A percentile compares a stretch with the other conserved stretches of the same genome.
Evolutionary conservation across 2,329 filamentous ascomycete genomes (phyloP).

Genomic region (Monosporascus sp.): DNA sequence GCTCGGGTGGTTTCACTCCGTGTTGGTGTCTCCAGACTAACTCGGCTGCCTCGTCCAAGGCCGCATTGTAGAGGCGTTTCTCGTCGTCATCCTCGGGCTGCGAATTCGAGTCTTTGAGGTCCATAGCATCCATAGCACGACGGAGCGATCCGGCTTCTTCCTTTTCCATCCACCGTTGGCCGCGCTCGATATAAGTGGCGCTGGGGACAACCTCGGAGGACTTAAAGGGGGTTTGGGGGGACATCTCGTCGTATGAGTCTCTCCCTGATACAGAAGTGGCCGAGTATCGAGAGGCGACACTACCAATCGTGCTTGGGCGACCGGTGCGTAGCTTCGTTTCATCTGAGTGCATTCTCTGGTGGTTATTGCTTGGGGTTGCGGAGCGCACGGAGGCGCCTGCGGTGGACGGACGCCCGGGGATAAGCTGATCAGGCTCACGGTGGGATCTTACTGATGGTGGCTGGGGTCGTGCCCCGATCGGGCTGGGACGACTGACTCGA

Average conservation of each 20-base stretch:
- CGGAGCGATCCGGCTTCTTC: conserved; percentile 67
- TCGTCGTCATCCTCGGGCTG: conserved; percentile 47
- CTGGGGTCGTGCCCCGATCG: conserved; percentile 64
- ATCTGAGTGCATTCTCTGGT: conserved; percentile 28
- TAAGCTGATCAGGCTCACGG: conserved; percentile 23
- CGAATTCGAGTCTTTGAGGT: conserved; percentile 39
- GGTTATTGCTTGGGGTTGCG: conserved; percentile 23
- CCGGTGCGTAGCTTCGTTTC: conserved; percentile 24
- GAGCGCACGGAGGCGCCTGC: conserved; percentile 25
- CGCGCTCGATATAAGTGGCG: conserved; percentile 66
- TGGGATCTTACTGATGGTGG: conserved; percentile 31
- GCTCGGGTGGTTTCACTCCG: conserved; percentile 46
- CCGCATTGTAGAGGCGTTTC: conserved; percentile 59
- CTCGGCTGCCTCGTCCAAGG: conserved; percentile 71
- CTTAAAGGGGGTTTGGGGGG: conserved; percentile 38
- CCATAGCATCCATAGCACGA: conserved; percentile 69
- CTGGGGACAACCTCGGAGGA: conserved; percentile 59
- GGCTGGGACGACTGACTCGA: conserved; percentile 63
- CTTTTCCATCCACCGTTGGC: conserved; percentile 74
- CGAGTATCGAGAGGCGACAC: conserved; percentile 47
- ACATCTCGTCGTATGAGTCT: conserved; percentile 46
- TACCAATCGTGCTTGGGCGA: conserved; percentile 39
- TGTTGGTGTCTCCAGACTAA: conserved; percentile 73
- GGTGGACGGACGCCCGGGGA: conserved; percentile 23
- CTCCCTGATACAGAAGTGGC: conserved; percentile 36